A percentile compares a stretch with the other conserved stretches of the same genome.
These are phyloP conservation scores for Populus simonii DNA, from an alignment of 345 rosid genomes.

Conservation along the genomic window DNA sequence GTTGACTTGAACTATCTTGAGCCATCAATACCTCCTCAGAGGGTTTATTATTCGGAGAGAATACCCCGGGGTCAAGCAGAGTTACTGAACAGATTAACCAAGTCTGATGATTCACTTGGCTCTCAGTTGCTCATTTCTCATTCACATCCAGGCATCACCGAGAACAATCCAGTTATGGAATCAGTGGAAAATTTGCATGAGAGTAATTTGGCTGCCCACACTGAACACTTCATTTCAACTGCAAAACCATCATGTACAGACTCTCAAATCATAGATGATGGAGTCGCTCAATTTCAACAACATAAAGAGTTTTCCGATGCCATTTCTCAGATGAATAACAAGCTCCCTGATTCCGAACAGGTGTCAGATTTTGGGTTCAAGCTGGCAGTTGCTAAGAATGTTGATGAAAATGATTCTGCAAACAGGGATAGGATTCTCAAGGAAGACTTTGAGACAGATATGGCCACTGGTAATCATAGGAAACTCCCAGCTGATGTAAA, in stretches of 20 bases:
- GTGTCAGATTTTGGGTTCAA: slow-evolving; percentile 31
- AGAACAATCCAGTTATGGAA: slow-evolving; percentile 41
- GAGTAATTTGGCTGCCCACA: slow-evolving; percentile 42
- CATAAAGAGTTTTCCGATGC: slow-evolving; percentile 40
- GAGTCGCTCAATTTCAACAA: slow-evolving; percentile 39
- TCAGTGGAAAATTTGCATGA: slow-evolving; percentile 40
- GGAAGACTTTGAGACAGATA: slow-evolving; percentile 20
- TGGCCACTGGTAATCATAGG: slow-evolving; percentile 17
- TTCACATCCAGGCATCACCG: slow-evolving; percentile 41
- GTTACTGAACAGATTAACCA: slow-evolving; percentile 59
- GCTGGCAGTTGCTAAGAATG: slow-evolving; percentile 31
- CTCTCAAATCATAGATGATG: slow-evolving; percentile 37
- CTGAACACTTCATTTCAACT: slow-evolving; percentile 38
- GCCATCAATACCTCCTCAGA: slow-evolving; percentile 43
- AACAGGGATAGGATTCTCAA: slow-evolving; percentile 30
- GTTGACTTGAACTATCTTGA: slow-evolving; percentile 52
- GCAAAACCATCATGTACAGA: slow-evolving; percentile 26
- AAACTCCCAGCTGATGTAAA: slow-evolving; percentile 14
- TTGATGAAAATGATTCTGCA: slow-evolving; percentile 21
- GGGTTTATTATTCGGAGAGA: slow-evolving; percentile 70
- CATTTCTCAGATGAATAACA: slow-evolving; percentile 37
- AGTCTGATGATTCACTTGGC: slow-evolving; percentile 71
- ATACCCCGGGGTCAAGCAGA: slow-evolving; percentile 68
- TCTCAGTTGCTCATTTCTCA: slow-evolving; percentile 59
- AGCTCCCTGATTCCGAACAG: slow-evolving; percentile 31